phyloP scores from a whole-genome alignment of 495 filamentous ascomycete species.

The Lineolata rhizophorae region DNA sequence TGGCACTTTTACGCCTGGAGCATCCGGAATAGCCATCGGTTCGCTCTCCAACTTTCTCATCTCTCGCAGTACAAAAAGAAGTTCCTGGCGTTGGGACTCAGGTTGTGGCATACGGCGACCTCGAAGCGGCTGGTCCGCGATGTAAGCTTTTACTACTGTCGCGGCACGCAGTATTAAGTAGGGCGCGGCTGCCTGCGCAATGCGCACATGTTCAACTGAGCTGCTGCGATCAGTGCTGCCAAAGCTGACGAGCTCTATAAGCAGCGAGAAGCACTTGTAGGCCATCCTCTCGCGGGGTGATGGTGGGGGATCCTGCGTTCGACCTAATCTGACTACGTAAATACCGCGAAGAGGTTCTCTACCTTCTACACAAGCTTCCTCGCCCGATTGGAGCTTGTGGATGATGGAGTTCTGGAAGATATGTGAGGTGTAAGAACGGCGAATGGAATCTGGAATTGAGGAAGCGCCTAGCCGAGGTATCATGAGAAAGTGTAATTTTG shows the following conservation, averaged over 20 bases:
- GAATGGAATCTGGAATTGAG: slow-evolving; percentile 39
- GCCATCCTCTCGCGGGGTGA: slow-evolving; percentile 46
- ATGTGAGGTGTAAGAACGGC: slow-evolving; percentile 46
- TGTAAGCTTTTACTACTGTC: slow-evolving; percentile 57
- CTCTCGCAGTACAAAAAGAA: slow-evolving; percentile 44
- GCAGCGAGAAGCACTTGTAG: slow-evolving; percentile 59
- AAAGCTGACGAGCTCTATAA: slow-evolving; percentile 47
- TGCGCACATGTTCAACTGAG: slow-evolving; percentile 23
- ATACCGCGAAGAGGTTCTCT: slow-evolving; percentile 38
- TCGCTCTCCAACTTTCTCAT: slow-evolving; percentile 47
- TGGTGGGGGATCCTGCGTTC: slow-evolving; percentile 44
- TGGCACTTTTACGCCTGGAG: slow-evolving; percentile 29
- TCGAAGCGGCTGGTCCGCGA: slow-evolving; percentile 78
- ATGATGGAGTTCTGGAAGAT: slow-evolving; percentile 75
- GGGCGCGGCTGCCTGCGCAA: slow-evolving; percentile 59
- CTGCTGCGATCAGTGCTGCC: neutral
- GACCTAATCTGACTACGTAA: slow-evolving; percentile 41
- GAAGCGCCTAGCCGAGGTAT: slow-evolving; percentile 48
- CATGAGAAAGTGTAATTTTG: slow-evolving; percentile 41
- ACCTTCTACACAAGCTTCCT: no score
- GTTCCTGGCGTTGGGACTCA: slow-evolving; percentile 51
- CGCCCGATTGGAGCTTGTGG: slow-evolving; percentile 42
- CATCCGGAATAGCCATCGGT: slow-evolving; percentile 46
- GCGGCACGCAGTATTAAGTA: slow-evolving; percentile 69
- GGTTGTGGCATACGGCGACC: slow-evolving; percentile 86